Percentiles rank a stretch among this genome's conserved stretches.
phyloP scores from a whole-genome alignment of 768 basidiomycete genomes.

The Leccinum ochraceum region DNA sequence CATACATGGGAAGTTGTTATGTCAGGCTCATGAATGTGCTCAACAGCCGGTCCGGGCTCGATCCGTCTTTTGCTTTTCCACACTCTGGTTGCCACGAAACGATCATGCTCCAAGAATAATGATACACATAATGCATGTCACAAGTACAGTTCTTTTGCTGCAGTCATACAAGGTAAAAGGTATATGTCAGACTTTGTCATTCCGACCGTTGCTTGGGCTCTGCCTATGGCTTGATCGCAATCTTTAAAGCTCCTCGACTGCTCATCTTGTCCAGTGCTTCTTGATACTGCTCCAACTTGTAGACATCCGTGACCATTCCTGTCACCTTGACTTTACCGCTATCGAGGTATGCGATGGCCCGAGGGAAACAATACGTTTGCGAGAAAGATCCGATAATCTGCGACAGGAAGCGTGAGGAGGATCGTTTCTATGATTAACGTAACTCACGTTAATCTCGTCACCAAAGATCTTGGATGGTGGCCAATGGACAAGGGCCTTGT shows the following conservation, averaged over 20 bases:
- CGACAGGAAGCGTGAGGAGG: slow-evolving; percentile 7
- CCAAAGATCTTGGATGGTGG: slow-evolving; percentile 79
- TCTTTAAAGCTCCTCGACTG: slow-evolving; percentile 60
- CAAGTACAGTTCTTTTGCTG: not conserved
- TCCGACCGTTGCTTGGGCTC: not conserved
- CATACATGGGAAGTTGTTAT: slow-evolving; percentile 16
- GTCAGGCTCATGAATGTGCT: not conserved
- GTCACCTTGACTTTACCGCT: slow-evolving; percentile 79
- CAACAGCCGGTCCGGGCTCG: not conserved
- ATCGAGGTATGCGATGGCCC: slow-evolving; percentile 87
- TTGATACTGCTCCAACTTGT: slow-evolving; percentile 69
- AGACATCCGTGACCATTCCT: slow-evolving; percentile 77
- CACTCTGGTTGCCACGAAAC: not conserved
- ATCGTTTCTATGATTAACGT: not conserved
- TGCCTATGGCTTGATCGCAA: slow-evolving; percentile 55
- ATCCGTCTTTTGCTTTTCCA: not conserved
- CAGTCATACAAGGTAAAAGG: slow-evolving; percentile 7
- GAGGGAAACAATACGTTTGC: slow-evolving; percentile 87
- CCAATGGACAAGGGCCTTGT: slow-evolving; percentile 84
- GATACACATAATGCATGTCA: not conserved
- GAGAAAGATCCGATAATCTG: slow-evolving; percentile 92
- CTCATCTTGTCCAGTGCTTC: slow-evolving; percentile 73
- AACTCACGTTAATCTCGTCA: slow-evolving; percentile 62
- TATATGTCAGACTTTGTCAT: slow-evolving; percentile 14
- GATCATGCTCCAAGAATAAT: not conserved